Evolutionary conservation across 352 stramenopile genomes (phyloP).

Genomic region (Elongisporangium senticosum): DNA sequence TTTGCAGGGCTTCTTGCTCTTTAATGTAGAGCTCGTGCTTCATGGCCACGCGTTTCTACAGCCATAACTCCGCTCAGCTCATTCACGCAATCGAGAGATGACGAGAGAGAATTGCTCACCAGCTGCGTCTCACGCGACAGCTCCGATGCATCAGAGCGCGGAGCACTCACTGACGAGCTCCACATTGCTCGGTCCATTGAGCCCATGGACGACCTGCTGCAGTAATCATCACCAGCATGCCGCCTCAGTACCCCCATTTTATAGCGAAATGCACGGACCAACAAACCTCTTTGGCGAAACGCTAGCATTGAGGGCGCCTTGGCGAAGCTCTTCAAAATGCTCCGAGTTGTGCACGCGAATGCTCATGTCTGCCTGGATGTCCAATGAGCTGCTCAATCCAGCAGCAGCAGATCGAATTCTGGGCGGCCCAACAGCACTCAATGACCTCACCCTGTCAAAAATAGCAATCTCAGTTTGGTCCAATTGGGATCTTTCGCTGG

Average conservation of each 20-base stretch:
- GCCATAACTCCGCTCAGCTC: neutral
- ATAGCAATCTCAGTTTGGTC: neutral
- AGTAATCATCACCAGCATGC: neutral
- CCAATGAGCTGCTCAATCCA: neutral
- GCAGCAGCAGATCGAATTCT: neutral
- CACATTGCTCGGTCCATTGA: conserved; percentile 16
- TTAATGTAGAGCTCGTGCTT: conserved; percentile 73
- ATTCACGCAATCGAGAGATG: neutral
- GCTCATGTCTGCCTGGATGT: conserved; percentile 28
- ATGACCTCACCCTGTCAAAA: neutral
- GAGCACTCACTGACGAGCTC: conserved; percentile 9
- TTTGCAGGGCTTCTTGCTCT: conserved; percentile 55
- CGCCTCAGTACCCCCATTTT: neutral
- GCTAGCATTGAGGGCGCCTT: conserved; percentile 34
- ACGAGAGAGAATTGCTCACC: conserved; percentile 10
- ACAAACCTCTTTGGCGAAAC: conserved; percentile 3
- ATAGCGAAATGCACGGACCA: neutral
- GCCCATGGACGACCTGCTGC: conserved; percentile 14
- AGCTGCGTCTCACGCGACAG: conserved; percentile 55
- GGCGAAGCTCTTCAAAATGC: conserved; percentile 63
- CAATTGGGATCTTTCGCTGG: neutral
- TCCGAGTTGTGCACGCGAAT: conserved; percentile 75
- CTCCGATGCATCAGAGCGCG: conserved; percentile 29
- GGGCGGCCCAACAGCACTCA: neutral
- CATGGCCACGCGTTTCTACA: conserved; percentile 60